Percentiles rank a stretch among this genome's conserved stretches.
Evolutionary conservation across 345 rosid genomes (phyloP).

Genomic region (Corchorus olitorius): DNA sequence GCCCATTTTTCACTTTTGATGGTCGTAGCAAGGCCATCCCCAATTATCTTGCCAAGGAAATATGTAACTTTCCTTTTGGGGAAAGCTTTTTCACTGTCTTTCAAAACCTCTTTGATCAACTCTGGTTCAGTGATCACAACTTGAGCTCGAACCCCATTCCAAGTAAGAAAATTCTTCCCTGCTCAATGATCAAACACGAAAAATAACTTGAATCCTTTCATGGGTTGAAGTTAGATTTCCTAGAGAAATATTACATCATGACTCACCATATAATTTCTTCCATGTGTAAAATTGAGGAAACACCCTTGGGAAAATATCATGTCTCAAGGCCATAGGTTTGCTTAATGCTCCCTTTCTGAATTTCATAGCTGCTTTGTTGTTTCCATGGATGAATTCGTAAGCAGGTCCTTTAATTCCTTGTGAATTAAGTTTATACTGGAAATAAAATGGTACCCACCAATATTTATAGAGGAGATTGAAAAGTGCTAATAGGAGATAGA

Average conservation of each 20-base stretch:
- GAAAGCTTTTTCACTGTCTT: constrained; percentile 32
- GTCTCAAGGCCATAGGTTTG: constrained; percentile 24
- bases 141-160: constrained; percentile 38
- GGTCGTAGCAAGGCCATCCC: constrained; percentile 36
- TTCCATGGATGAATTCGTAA: constrained; percentile 38
- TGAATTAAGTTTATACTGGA: constrained; percentile 11
- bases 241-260: neutral
- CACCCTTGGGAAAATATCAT: constrained; percentile 24
- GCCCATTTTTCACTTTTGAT: constrained; percentile 39
- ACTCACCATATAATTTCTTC: constrained; percentile 31
- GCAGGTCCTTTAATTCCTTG: constrained; percentile 42
- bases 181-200: neutral
- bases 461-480: constrained; percentile 20
- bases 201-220: neutral
- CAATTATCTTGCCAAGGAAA: constrained; percentile 26
- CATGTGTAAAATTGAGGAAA: constrained; percentile 33
- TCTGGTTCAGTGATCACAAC: constrained; percentile 42
- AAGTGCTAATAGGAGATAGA: constrained; percentile 4
- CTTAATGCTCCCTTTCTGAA: constrained; percentile 20
- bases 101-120: constrained; percentile 41
- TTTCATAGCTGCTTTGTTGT: constrained; percentile 26
- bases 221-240: neutral
- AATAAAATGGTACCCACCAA: constrained; percentile 32
- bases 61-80: constrained; percentile 12
- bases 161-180: constrained; percentile 36